A percentile compares a stretch with the other conserved stretches of the same genome.
These are phyloP conservation scores for Sordaria brevicollis DNA, from an alignment of 495 filamentous ascomycete species.

Conservation along the genomic window DNA sequence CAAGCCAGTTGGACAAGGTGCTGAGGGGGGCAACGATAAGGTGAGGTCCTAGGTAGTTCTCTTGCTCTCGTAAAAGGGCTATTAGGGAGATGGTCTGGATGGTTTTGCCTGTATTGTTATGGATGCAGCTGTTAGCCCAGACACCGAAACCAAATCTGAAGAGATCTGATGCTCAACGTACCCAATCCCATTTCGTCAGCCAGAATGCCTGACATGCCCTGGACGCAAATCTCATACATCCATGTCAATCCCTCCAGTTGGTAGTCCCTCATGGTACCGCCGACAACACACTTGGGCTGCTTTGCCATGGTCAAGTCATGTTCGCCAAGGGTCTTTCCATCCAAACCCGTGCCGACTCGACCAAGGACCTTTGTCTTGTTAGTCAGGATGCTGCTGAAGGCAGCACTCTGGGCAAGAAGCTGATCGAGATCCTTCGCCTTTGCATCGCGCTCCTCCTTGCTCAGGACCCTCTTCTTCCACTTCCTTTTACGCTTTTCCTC, in stretches of 20 bases:
- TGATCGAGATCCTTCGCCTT: slow-evolving; percentile 42
- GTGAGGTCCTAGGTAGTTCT: slow-evolving; percentile 72
- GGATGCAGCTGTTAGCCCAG: not conserved
- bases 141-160: not conserved
- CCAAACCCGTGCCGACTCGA: slow-evolving; percentile 41
- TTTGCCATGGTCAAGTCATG: slow-evolving; percentile 70
- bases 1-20: slow-evolving; percentile 92
- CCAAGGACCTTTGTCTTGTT: slow-evolving; percentile 46
- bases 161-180: slow-evolving; percentile 4
- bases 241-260: slow-evolving; percentile 92
- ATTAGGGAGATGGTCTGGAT: slow-evolving; percentile 89
- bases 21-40: slow-evolving; percentile 83
- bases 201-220: slow-evolving; percentile 88
- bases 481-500: slow-evolving; percentile 38
- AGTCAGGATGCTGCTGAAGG: slow-evolving; percentile 43
- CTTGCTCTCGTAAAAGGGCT: slow-evolving; percentile 78
- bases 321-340: slow-evolving; percentile 53
- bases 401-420: slow-evolving; percentile 34
- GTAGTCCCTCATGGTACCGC: slow-evolving; percentile 87
- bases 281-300: slow-evolving; percentile 75
- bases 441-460: slow-evolving; percentile 39
- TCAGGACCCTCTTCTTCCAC: slow-evolving; percentile 36
- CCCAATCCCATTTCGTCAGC: slow-evolving; percentile 97
- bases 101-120: slow-evolving; percentile 50
- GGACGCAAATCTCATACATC: slow-evolving; percentile 72